phyloP scores from a whole-genome alignment of 768 basidiomycete species.

The Boletus reticulatus region DNA sequence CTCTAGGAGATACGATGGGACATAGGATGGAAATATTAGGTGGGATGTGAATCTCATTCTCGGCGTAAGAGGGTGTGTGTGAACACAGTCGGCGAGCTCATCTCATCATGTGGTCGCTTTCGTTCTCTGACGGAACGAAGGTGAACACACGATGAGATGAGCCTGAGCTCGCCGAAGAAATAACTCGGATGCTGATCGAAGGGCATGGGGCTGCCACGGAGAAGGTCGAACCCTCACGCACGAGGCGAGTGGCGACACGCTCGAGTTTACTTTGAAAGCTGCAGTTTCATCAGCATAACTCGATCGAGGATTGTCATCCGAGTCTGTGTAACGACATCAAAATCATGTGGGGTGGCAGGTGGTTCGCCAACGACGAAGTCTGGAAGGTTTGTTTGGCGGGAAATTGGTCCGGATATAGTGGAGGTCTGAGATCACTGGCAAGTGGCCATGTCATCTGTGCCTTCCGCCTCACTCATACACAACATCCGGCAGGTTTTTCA shows the following conservation, averaged over 20 bases:
- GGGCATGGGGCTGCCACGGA: too few relatives aligned
- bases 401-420: slow-evolving; percentile 33
- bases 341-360: slow-evolving; percentile 84
- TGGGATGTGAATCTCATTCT: slow-evolving; percentile 66
- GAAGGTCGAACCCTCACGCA: slow-evolving; percentile 31
- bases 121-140: slow-evolving; percentile 45
- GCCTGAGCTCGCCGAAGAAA: slow-evolving; percentile 71
- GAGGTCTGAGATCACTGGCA: too few relatives aligned
- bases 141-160: slow-evolving; percentile 70
- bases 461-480: too few relatives aligned
- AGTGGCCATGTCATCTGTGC: too few relatives aligned
- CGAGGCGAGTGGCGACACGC: slow-evolving; percentile 47
- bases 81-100: slow-evolving; percentile 38
- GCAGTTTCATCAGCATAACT: slow-evolving; percentile 47
- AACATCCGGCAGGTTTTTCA: too few relatives aligned
- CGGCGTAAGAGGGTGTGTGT: slow-evolving; percentile 51
- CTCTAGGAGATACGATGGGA: too few relatives aligned
- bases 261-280: slow-evolving; percentile 43
- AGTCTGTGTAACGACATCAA: slow-evolving; percentile 92
- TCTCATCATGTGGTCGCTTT: slow-evolving; percentile 55
- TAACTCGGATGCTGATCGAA: slow-evolving; percentile 51
- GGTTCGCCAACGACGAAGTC: slow-evolving; percentile 32
- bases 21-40: slow-evolving; percentile 57
- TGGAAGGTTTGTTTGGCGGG: slow-evolving; percentile 31
- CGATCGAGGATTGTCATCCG: slow-evolving; percentile 56